Evolutionary conservation across 345 rosid species (phyloP), one percentile per base, ranked within the genome.

Genomic region (Psidium guajava): DNA sequence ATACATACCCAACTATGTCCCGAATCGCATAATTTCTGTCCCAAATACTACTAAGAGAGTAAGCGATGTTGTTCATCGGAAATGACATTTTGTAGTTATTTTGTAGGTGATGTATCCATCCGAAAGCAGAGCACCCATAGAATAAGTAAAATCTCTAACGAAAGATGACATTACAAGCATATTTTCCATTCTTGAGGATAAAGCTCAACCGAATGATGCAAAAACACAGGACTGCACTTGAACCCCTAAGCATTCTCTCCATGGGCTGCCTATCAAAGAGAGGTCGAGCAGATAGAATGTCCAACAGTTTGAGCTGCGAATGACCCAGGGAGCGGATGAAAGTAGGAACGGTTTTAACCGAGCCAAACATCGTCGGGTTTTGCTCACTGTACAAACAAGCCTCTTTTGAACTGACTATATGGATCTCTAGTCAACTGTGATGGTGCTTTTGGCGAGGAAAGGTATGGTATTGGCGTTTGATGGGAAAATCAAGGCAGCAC

Each of bases 391-490:
- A 69, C 0, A 69, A 36, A 2, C 47, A 32, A 69, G 47, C 7
- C 77, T 36, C 77, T 27, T 59, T 27, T 0, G 1, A 27, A 61
- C 20, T 1, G 77, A 36, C 3, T 69, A 69, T 12, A 69, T 4
- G 25, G 36, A 18, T 32, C 0, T 18, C 25, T 69, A 69, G 0
- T 36, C 6, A 18, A 0, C 1, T 59, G 36, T 14, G 21, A 61
- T 36, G 47, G 47, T 36, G 77, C 77, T 0, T 1, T 32, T 4
- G 7, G 77, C 18, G 47, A 28, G 0, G 13, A 0, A 18, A 0
- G 47, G 18, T 69, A 24, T 69, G 47, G 25, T 4, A 20, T 8
- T 18, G 77, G 47, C 4, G 77, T 69, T 69, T 18, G 47, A 69
- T 69, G 77, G 13, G 47, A 69, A 69, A 36, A 69, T 8, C 0